Evolutionary conservation across 1,139 yeast genomes (phyloP).

Genomic region (Blastobotrys illinoisensis): DNA sequence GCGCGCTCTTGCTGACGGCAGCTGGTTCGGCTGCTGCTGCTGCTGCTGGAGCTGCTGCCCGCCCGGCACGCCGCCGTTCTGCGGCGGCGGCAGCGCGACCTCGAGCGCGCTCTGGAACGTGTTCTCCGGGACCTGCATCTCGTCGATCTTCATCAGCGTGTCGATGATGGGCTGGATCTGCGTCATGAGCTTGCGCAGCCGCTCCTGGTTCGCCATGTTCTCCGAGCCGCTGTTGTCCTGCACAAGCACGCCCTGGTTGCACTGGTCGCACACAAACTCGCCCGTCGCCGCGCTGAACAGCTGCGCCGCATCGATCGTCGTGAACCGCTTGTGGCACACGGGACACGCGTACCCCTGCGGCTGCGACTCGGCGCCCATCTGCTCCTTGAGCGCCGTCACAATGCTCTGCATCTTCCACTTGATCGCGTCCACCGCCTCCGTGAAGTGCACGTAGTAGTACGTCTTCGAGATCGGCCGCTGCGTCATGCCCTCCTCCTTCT

Average conservation of each 20-base stretch:
- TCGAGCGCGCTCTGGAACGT: slow-evolving; percentile 77
- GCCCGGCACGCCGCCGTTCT: slow-evolving; percentile 27
- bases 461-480: slow-evolving; percentile 68
- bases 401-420: slow-evolving; percentile 94
- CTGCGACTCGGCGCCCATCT: slow-evolving; percentile 70
- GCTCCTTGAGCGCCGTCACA: slow-evolving; percentile 72
- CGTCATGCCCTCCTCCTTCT: slow-evolving; percentile 75
- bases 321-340: slow-evolving; percentile 70
- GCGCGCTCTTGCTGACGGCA: slow-evolving; percentile 22
- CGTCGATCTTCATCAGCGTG: slow-evolving; percentile 80
- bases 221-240: slow-evolving; percentile 89
- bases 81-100: slow-evolving; percentile 76
- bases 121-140: slow-evolving; percentile 77
- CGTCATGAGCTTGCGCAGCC: slow-evolving; percentile 75
- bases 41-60: slow-evolving; percentile 36
- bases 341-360: slow-evolving; percentile 95
- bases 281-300: slow-evolving; percentile 72
- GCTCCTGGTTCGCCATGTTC: slow-evolving; percentile 75
- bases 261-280: slow-evolving; percentile 78
- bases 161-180: slow-evolving; percentile 87
- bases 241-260: slow-evolving; percentile 57
- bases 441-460: slow-evolving; percentile 80
- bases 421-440: slow-evolving; percentile 91
- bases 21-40: slow-evolving; percentile 35
- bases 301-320: slow-evolving; percentile 84